Base-by-base conservation (phyloP, 345 rosid genomes). In the Clarkia xantiana region DNA sequence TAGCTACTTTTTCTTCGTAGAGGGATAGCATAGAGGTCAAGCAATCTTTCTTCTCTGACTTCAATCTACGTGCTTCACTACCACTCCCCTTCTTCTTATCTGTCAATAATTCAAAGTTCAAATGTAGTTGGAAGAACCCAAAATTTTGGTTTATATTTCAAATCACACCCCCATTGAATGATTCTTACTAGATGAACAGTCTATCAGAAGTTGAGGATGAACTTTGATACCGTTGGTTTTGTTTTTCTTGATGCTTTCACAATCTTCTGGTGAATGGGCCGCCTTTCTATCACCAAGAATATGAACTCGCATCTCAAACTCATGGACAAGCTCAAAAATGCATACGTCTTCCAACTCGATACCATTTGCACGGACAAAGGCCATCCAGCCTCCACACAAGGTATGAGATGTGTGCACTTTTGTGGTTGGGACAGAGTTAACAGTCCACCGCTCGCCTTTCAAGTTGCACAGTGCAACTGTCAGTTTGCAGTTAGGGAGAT, bases 381-480 rank as follows among this genome's bases (percentile, higher is more conserved):
- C 74, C 73, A 76, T 59, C 86, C 86, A 80, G 44, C 86, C 86
- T 41, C 76, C 80, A 59, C 80, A 80, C 40, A 76, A 66, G 42
- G 86, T 80, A 69, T 80, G 82, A 54, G 70, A 71, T 45, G 80
- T 70, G 55, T 76, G 82, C 44, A 74, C 86, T 65, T 65, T 76
- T 40, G 82, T 74, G 56, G 82, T 71, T 29, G 82, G 82, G 51
- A 80, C 78, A 42, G 86, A 76, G 61, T 76, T 79, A 62, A 76
- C 82, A 18, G 67, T 66, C 82, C 82, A 79, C 56, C 57, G 60
- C 45, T 53, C 71, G 55, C 80, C 79, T 67, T 73, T 71, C 55
- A 71, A 39, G 15, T 73, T 73, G 51, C 72, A 63, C 16, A 73
- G 86, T 44, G 69, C 64, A 62, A 80, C 67, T 54, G 75, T 79